Evolutionary conservation across 345 rosid species (phyloP).

Genomic region (Sonneratia caseolaris): DNA sequence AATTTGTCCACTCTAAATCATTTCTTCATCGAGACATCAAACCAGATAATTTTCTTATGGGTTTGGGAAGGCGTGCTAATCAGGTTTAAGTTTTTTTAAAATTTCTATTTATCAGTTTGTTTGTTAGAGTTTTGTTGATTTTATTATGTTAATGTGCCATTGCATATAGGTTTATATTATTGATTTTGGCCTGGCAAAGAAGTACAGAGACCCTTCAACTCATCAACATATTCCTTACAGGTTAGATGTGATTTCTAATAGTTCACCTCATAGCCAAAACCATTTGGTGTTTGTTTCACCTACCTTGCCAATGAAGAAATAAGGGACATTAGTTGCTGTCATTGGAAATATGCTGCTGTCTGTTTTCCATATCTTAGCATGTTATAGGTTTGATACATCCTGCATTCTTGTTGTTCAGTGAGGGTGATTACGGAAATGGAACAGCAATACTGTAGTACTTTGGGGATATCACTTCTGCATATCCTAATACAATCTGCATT

Average conservation of each 20-base stretch:
- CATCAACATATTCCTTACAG: constrained; percentile 90
- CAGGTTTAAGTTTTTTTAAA: constrained; percentile 34
- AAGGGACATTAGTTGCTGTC: not conserved
- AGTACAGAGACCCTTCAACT: constrained; percentile 64
- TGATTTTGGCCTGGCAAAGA: constrained; percentile 92
- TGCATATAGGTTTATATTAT: constrained; percentile 58
- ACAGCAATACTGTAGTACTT: no score
- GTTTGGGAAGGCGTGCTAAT: constrained; percentile 80
- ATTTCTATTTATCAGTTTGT: not conserved
- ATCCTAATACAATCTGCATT: no score
- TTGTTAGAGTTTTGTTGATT: constrained; percentile 6
- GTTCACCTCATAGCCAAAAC: not conserved
- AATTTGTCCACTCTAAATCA: constrained; percentile 78
- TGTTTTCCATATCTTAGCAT: not conserved
- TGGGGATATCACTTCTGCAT: no score
- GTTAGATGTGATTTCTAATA: constrained; percentile 19
- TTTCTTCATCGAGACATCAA: constrained; percentile 86
- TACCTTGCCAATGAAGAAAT: not conserved
- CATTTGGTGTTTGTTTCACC: not conserved
- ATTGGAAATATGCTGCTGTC: not conserved
- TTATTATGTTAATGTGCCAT: constrained; percentile 2
- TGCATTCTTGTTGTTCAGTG: no score
- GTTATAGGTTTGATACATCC: no score
- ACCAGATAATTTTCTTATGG: constrained; percentile 92
- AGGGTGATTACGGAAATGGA: no score